These are phyloP conservation scores for Staphylotrichum tortipilum DNA, from an alignment of 495 filamentous ascomycete genomes.

Conservation along the genomic window DNA sequence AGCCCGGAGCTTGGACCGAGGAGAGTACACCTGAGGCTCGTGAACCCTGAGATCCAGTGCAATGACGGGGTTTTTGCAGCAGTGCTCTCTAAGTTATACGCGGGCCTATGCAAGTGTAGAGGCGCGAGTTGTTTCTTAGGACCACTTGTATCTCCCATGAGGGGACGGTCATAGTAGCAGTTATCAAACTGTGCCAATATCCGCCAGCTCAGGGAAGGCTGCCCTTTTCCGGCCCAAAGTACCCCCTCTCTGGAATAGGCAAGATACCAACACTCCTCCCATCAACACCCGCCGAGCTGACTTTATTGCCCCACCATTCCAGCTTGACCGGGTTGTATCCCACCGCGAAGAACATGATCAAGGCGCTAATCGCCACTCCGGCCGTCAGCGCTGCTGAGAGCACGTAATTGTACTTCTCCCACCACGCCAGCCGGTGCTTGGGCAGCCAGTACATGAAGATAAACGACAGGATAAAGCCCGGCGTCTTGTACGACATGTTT, in stretches of 20 bases:
- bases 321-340: conserved; percentile 43
- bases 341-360: conserved; percentile 57
- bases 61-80: too few relatives aligned
- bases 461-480: conserved; percentile 23
- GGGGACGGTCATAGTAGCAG: too few relatives aligned
- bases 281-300: conserved; percentile 27
- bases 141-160: too few relatives aligned
- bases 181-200: too few relatives aligned
- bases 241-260: conserved; percentile 25
- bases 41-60: too few relatives aligned
- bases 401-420: conserved; percentile 56
- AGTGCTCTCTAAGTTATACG: too few relatives aligned
- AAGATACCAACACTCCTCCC: conserved; percentile 20
- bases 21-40: too few relatives aligned
- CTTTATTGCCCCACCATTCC: conserved; percentile 54
- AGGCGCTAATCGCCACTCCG: conserved; percentile 49
- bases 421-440: conserved; percentile 21
- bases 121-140: too few relatives aligned
- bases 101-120: too few relatives aligned
- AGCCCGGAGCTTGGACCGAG: too few relatives aligned
- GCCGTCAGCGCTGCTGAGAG: conserved; percentile 53
- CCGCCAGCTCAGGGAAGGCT: conserved; percentile 24
- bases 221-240: conserved; percentile 32
- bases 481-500: conserved; percentile 26
- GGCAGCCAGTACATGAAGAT: conserved; percentile 23